A percentile compares a stretch with the other conserved stretches of the same genome.
Conservation (phyloP, 345 rosid genomes). For the Populus deltoides region DNA sequence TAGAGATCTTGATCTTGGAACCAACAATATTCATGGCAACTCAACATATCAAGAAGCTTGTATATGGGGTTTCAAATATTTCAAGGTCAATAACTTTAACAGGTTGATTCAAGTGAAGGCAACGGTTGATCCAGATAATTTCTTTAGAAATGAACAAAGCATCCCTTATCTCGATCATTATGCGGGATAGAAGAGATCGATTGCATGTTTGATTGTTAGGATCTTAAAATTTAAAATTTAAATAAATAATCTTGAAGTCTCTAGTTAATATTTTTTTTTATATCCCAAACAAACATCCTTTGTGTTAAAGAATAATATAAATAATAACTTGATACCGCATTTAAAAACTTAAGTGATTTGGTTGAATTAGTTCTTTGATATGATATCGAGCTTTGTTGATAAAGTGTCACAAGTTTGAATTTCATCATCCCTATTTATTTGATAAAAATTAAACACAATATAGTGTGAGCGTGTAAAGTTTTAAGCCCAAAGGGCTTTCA, state of each 20-base stretch:
- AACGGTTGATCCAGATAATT: constrained; percentile 33
- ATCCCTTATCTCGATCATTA: constrained; percentile 5
- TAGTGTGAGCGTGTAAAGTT: accelerated
- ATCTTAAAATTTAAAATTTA: too few species aligned
- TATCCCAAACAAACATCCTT: too few species aligned
- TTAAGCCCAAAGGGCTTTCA: accelerated
- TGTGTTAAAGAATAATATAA: too few species aligned
- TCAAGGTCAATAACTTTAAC: constrained; percentile 20
- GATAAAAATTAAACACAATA: accelerated
- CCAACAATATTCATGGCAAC: constrained; percentile 21
- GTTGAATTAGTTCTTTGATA: too few species aligned
- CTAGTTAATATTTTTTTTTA: too few species aligned
- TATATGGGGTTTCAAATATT: constrained; percentile 47
- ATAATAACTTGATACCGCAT: accelerated
- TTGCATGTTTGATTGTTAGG: too few species aligned
- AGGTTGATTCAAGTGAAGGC: constrained; percentile 41
- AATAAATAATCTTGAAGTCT: too few species aligned
- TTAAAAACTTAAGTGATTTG: too few species aligned
- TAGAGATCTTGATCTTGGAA: constrained; percentile 36
- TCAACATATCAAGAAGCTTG: constrained; percentile 38
- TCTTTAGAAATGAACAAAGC: constrained; percentile 38
- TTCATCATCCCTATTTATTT: too few species aligned
- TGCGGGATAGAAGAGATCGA: too few species aligned
- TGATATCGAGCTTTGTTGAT: too few species aligned
- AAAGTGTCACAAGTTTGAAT: too few species aligned